Base-by-base conservation (phyloP, 768 basidiomycete genomes). In the Pleurotus tuber-regium region DNA sequence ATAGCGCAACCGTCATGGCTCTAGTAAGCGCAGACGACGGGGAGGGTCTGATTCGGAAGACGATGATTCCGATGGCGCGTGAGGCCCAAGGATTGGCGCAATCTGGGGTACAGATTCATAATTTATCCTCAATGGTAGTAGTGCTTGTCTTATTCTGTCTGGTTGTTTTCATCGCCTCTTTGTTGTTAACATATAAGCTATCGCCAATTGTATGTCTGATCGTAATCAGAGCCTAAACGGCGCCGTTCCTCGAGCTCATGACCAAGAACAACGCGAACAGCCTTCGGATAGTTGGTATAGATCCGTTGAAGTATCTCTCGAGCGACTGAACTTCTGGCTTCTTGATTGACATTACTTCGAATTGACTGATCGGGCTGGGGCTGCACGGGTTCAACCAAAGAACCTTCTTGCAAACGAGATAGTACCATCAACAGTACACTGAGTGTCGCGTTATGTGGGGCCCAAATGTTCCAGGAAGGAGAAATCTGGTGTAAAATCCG, bases 1-100 rank as follows among this genome's bases (percentile, higher is more conserved):
- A 35, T 55, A 91, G 90, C 87, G 89, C 56, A 91, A 91, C 67
- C 84, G 90, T 52, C 85, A 92, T 64, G 86, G 86, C 23, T 79
- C 84, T 46, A 77, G 75, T 56, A 89, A 84, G 68, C 81, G 84
- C 57, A 74, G 80, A 54, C 79, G 78, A 58, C 77, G 80, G 43
- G 79, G 77, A 52, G 82, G 75, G 51, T 84, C 83, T 23, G 86
- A 79, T 35, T 81, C 75, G 41, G 84, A 82, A 41, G 86, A 86
- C 36, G 82, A 82, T 50, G 54, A 87, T 48, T 87, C 86, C 33
- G 88, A 89, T 56, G 80, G 75, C 39, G 65, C 61, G 24, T 70
- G 47, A 30, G 14, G 18, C 14, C 40, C 29, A 28, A 14, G 51
- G 19, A 41, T 25, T 47, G 7, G 8, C 7, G 18, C 28, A 42